Conservation (phyloP, 192 early-diverging fungal species). For the Coemansia sp. region DNA sequence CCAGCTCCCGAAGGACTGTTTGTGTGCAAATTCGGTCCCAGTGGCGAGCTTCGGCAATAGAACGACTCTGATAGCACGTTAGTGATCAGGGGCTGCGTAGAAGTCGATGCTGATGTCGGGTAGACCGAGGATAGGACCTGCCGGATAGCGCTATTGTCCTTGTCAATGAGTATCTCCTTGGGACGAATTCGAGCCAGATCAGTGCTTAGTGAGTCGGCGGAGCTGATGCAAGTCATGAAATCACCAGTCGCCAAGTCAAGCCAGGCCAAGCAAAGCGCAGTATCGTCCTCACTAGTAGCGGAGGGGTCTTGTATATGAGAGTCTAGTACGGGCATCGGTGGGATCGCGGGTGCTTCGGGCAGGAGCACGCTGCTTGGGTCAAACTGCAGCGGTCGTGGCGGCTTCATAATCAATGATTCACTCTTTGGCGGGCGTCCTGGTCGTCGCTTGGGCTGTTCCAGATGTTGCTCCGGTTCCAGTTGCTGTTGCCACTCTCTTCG, state of each 20-base stretch:
- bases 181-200: slow-evolving; percentile 86
- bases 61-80: slow-evolving; percentile 10
- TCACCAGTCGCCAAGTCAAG: slow-evolving; percentile 90
- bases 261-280: slow-evolving; percentile 78
- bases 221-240: slow-evolving; percentile 70
- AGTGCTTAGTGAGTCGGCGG: slow-evolving; percentile 54
- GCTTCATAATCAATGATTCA: slow-evolving; percentile 7
- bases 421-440: slow-evolving; percentile 12
- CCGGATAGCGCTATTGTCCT: slow-evolving; percentile 14
- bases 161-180: slow-evolving; percentile 72
- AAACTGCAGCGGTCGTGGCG: slow-evolving; percentile 18
- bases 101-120: slow-evolving; percentile 9
- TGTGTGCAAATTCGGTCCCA: not conserved
- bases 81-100: slow-evolving; percentile 20
- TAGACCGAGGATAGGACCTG: slow-evolving; percentile 8
- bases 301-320: not conserved
- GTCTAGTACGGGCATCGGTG: slow-evolving; percentile 13
- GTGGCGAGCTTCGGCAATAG: not conserved
- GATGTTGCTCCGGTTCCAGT: not conserved
- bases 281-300: not conserved
- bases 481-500: slow-evolving; percentile 12
- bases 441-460: slow-evolving; percentile 7
- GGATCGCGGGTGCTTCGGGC: slow-evolving; percentile 17
- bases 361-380: slow-evolving; percentile 17
- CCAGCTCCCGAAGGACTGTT: not conserved